Percentiles rank a stretch among this genome's conserved stretches.
Evolutionary conservation across 2,329 filamentous ascomycete species (phyloP).

Genomic region (Tolypocladium inflatum): DNA sequence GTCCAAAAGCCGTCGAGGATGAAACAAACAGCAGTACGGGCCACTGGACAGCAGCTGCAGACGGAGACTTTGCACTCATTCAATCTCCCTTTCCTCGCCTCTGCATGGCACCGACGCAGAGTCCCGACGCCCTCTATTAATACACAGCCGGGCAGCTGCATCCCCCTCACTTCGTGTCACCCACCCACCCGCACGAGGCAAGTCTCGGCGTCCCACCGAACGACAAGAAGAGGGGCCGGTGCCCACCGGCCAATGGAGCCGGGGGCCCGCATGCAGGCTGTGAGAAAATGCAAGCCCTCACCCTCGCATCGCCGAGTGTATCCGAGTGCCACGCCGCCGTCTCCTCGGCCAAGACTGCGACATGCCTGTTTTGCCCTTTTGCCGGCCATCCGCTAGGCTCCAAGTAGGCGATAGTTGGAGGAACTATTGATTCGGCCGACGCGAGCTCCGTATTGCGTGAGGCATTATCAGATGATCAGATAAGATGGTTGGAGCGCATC

Average conservation of each 20-base stretch:
- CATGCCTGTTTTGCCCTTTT: too few species aligned
- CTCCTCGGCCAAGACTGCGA: neutral
- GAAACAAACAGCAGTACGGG: neutral
- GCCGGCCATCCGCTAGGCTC: neutral
- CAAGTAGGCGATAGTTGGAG: neutral
- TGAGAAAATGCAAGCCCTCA: neutral
- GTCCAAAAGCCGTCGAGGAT: neutral
- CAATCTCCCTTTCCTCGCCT: neutral
- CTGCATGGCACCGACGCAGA: neutral
- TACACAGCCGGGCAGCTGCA: neutral
- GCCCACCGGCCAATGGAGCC: neutral
- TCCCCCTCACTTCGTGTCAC: neutral
- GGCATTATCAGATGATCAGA: constrained; percentile 11
- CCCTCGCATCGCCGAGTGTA: neutral
- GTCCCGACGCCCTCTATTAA: neutral
- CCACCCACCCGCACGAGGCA: neutral
- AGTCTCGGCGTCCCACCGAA: neutral
- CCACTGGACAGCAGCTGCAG: neutral
- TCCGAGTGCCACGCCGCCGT: neutral
- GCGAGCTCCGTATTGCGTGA: neutral
- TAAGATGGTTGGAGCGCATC: constrained; percentile 8
- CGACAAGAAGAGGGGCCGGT: neutral
- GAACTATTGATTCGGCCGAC: neutral
- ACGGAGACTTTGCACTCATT: neutral
- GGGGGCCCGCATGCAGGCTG: neutral